Evolutionary conservation across 1,284 basidiomycete species (phyloP).

Genomic region (Exobasidium cylindrosporum): DNA sequence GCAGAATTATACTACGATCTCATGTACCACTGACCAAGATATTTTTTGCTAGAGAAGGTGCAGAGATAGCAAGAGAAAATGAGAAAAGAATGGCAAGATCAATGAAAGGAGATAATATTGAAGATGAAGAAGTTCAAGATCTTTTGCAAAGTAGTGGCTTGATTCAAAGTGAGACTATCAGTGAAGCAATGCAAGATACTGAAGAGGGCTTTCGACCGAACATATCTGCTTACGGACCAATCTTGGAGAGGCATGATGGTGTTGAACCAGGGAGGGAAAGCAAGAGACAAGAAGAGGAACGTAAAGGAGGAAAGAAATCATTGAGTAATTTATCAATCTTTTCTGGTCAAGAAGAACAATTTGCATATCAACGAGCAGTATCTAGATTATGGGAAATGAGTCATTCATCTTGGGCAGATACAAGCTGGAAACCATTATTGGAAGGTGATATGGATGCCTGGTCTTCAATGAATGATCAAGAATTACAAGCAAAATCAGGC

Average conservation of each 20-base stretch:
- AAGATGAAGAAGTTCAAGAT: constrained; percentile 10
- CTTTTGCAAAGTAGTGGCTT: constrained; percentile 55
- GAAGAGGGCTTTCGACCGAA: constrained; percentile 65
- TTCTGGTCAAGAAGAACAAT: constrained; percentile 68
- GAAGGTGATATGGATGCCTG: constrained; percentile 29
- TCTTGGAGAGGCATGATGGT: constrained; percentile 14
- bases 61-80: background rate
- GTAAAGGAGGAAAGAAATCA: background rate
- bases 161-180: constrained; percentile 65
- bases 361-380: constrained; percentile 68
- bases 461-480: constrained; percentile 8
- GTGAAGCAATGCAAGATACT: constrained; percentile 59
- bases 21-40: constrained; percentile 60
- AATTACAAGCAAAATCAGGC: constrained; percentile 20
- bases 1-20: constrained; percentile 58
- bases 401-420: constrained; percentile 30
- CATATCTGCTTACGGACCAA: constrained; percentile 62
- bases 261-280: constrained; percentile 2
- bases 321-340: constrained; percentile 62
- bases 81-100: constrained; percentile 48
- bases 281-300: constrained; percentile 12
- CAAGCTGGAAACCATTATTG: constrained; percentile 39
- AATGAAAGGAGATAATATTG: background rate
- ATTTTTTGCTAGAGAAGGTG: constrained; percentile 63
- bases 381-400: constrained; percentile 67